phyloP scores from a whole-genome alignment of 2,329 filamentous ascomycete genomes.

The Alternaria sp. region DNA sequence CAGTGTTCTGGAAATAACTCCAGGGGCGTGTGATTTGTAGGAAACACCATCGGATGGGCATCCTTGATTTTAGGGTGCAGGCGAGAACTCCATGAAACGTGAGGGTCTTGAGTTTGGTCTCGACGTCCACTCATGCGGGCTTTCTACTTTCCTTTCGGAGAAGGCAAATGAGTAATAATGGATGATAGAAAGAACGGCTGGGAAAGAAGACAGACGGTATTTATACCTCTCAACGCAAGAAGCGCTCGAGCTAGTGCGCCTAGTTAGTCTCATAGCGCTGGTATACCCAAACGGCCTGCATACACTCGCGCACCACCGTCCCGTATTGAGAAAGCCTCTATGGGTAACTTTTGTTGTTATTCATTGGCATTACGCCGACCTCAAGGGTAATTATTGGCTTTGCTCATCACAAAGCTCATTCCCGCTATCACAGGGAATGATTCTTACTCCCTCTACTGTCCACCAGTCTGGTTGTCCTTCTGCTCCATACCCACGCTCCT shows the following conservation, averaged over 20 bases:
- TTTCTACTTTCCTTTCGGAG: no score
- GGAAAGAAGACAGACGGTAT: neutral
- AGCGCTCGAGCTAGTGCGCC: neutral
- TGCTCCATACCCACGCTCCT: slow-evolving; percentile 25
- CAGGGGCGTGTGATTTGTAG: neutral
- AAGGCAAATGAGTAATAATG: no score
- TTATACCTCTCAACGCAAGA: neutral
- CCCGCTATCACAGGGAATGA: neutral
- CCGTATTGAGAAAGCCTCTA: no score
- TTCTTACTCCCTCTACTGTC: neutral
- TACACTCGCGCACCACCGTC: no score
- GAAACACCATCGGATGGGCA: no score
- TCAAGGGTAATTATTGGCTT: neutral
- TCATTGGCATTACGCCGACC: neutral
- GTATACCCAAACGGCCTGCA: no score
- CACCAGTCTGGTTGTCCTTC: neutral
- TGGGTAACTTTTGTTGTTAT: no score
- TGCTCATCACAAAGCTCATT: neutral
- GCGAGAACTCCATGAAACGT: no score
- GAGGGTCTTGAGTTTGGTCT: no score
- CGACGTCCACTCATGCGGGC: no score
- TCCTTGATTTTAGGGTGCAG: no score
- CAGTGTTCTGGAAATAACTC: fast-evolving
- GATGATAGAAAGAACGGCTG: neutral
- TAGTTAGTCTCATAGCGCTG: no score